Conservation (phyloP, 2,329 filamentous ascomycete genomes). For the Venturia aucupariae region DNA sequence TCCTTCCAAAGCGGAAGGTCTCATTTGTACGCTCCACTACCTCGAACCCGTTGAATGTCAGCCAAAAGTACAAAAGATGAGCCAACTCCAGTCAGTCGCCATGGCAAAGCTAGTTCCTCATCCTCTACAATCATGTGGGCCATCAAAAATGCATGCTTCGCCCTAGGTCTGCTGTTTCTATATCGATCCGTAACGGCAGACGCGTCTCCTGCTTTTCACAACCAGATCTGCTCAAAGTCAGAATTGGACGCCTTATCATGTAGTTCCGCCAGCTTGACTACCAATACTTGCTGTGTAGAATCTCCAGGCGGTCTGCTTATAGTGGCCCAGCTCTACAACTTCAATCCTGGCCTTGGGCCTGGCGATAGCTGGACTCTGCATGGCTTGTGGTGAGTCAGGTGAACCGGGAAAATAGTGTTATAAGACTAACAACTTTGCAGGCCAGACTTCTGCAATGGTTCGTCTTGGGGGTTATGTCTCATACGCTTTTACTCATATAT, state of each 20-base stretch:
- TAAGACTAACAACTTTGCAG: background rate
- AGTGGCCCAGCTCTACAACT: slow-evolving; percentile 12
- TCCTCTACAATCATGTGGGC: background rate
- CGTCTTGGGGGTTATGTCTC: too few species aligned
- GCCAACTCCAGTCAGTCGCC: background rate
- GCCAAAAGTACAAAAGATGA: background rate
- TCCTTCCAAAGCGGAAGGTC: background rate
- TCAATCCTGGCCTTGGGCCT: slow-evolving; percentile 13
- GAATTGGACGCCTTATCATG: slow-evolving; percentile 8
- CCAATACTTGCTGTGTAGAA: slow-evolving; percentile 12
- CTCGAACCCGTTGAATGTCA: background rate
- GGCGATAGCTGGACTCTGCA: slow-evolving; percentile 13
- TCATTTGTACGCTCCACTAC: background rate
- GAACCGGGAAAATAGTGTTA: background rate
- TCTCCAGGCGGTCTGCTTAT: slow-evolving; percentile 13
- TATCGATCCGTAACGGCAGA: background rate
- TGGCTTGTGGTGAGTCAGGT: slow-evolving; percentile 11
- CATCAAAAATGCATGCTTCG: background rate
- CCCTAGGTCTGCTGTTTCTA: background rate
- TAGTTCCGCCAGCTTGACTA: background rate
- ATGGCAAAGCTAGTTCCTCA: background rate
- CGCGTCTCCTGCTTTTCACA: background rate
- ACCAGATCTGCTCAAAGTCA: background rate
- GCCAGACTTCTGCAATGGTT: slow-evolving; percentile 12
- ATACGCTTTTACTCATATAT: background rate